Percentiles rank a stretch among this genome's conserved stretches.
Conservation (phyloP, 164 flowering plant genomes). For the Macadamia tetraphylla region DNA sequence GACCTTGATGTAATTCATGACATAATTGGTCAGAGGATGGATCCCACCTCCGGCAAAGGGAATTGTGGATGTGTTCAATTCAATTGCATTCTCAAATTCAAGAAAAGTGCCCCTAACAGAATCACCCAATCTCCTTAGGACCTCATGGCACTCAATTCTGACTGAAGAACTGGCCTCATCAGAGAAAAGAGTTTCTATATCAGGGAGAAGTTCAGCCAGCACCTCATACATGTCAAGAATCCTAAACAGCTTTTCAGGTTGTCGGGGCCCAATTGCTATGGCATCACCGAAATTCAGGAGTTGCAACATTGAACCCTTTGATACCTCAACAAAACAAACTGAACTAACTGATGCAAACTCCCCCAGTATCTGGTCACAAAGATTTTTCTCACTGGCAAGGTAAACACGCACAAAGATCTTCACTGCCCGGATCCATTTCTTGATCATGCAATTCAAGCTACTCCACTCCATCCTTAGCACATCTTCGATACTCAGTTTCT, state of each 20-base stretch:
- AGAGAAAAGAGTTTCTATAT: slow-evolving; percentile 5
- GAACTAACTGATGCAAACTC: neutral
- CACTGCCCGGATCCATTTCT: slow-evolving; percentile 38
- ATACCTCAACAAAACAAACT: slow-evolving; percentile 3
- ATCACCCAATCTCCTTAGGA: slow-evolving; percentile 10
- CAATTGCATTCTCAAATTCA: slow-evolving; percentile 22
- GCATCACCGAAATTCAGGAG: slow-evolving; percentile 23
- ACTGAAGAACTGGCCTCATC: slow-evolving; percentile 4
- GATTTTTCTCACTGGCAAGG: slow-evolving; percentile 32
- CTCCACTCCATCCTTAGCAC: slow-evolving; percentile 41
- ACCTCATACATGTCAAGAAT: slow-evolving; percentile 25
- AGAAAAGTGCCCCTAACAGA: slow-evolving; percentile 18
- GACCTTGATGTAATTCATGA: slow-evolving; percentile 24
- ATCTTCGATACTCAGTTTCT: slow-evolving; percentile 22
- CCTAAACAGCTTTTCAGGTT: slow-evolving; percentile 23
- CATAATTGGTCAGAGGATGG: slow-evolving; percentile 29
- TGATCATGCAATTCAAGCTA: slow-evolving; percentile 25
- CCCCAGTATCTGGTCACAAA: slow-evolving; percentile 11
- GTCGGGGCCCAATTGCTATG: slow-evolving; percentile 12
- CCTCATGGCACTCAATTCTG: slow-evolving; percentile 9
- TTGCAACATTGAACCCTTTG: slow-evolving; percentile 15
- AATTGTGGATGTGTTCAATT: slow-evolving; percentile 14
- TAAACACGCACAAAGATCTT: slow-evolving; percentile 30
- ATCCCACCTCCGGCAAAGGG: slow-evolving; percentile 21
- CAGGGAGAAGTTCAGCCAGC: slow-evolving; percentile 13